phyloP scores from a whole-genome alignment of 108 stramenopile species.

The Thalassiosira profunda region DNA sequence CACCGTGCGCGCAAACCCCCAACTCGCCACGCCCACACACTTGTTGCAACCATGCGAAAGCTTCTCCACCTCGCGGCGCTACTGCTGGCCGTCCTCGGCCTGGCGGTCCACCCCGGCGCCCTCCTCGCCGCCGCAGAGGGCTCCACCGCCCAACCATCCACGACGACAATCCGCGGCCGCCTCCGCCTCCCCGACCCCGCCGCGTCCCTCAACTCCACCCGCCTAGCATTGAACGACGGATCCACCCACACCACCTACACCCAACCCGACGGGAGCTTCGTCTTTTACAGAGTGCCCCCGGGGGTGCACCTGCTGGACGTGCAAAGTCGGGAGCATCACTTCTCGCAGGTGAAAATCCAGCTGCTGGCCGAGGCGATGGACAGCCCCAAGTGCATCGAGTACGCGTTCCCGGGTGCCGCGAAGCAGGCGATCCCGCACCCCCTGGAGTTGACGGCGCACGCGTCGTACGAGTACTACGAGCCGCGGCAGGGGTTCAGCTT shows the following conservation, averaged over 20 bases:
- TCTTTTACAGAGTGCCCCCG: conserved; percentile 75
- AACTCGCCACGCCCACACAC: no score
- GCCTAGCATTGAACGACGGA: conserved; percentile 81
- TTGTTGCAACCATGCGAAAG: no score
- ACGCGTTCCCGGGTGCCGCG: conserved; percentile 81
- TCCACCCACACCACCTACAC: conserved; percentile 74
- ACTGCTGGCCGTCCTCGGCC: no score
- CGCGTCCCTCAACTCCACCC: conserved; percentile 65
- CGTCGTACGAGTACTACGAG: conserved; percentile 85
- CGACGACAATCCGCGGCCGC: conserved; percentile 40
- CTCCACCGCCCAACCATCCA: no score
- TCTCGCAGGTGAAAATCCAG: conserved; percentile 85
- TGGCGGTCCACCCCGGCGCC: no score
- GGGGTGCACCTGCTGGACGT: conserved; percentile 88
- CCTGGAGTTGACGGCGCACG: conserved; percentile 74
- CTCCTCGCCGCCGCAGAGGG: no score
- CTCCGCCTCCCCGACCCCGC: conserved; percentile 50
- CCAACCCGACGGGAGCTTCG: conserved; percentile 70
- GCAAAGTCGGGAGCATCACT: conserved; percentile 70
- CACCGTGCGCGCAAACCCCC: no score
- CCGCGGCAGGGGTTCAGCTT: conserved; percentile 68
- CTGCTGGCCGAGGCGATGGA: conserved; percentile 71
- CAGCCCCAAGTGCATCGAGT: conserved; percentile 87
- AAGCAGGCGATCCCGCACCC: conserved; percentile 75
- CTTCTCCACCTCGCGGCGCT: no score